Evolutionary conservation across 1,139 yeast species (phyloP).

Genomic region (Wickerhamomyces sp.): DNA sequence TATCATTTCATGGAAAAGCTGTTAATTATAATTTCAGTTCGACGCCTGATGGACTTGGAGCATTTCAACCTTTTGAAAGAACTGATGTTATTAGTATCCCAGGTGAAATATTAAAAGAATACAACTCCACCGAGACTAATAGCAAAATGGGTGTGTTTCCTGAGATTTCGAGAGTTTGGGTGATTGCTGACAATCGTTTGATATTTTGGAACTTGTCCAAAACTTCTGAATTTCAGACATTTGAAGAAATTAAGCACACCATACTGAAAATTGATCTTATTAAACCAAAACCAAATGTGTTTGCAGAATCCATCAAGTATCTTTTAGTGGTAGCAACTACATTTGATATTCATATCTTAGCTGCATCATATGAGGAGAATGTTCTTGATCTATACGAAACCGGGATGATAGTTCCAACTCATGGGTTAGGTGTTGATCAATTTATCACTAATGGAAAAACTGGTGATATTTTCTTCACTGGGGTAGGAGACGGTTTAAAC

Average conservation of each 20-base stretch:
- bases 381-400: slow-evolving; percentile 77
- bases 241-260: slow-evolving; percentile 78
- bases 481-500: slow-evolving; percentile 70
- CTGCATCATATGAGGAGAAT: slow-evolving; percentile 56
- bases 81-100: slow-evolving; percentile 70
- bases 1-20: slow-evolving; percentile 35
- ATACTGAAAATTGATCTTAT: slow-evolving; percentile 74
- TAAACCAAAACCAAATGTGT: slow-evolving; percentile 74
- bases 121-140: slow-evolving; percentile 55
- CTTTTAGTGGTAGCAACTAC: slow-evolving; percentile 78
- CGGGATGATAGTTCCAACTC: slow-evolving; percentile 72
- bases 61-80: slow-evolving; percentile 76
- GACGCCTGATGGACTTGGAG: slow-evolving; percentile 35
- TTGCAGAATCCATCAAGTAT: slow-evolving; percentile 71
- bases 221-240: slow-evolving; percentile 66
- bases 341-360: slow-evolving; percentile 70
- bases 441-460: slow-evolving; percentile 58
- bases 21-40: slow-evolving; percentile 36
- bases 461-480: slow-evolving; percentile 80
- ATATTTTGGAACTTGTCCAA: slow-evolving; percentile 73
- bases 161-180: slow-evolving; percentile 83
- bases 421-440: slow-evolving; percentile 70
- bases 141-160: slow-evolving; percentile 84
- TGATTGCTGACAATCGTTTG: slow-evolving; percentile 76
- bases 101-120: slow-evolving; percentile 75